Evolutionary conservation across 2,329 filamentous ascomycete genomes (phyloP).

Genomic region (Penicillium sp.): DNA sequence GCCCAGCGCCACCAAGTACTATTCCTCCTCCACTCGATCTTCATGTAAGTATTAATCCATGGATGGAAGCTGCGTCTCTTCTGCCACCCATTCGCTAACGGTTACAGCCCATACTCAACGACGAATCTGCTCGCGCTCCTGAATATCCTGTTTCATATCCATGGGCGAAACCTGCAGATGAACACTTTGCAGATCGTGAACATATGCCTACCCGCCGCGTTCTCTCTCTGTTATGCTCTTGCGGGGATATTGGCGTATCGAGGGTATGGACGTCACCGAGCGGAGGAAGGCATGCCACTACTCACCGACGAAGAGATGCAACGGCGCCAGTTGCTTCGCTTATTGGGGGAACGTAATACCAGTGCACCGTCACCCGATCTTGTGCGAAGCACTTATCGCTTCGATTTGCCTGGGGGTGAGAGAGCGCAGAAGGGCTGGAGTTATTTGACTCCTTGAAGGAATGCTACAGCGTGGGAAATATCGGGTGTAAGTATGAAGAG

Average conservation of each 20-base stretch:
- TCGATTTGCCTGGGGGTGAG: conserved; percentile 17
- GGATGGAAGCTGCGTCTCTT: neutral
- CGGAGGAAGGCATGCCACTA: conserved; percentile 11
- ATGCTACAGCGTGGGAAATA: too few species aligned
- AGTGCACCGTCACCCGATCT: conserved; percentile 23
- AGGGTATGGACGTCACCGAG: conserved; percentile 9
- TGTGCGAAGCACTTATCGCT: conserved; percentile 23
- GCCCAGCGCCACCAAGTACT: neutral
- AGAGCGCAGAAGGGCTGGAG: conserved; percentile 3
- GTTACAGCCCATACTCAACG: conserved; percentile 9
- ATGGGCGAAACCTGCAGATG: conserved; percentile 25
- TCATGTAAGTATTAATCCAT: neutral
- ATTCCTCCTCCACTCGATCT: neutral
- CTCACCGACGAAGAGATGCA: conserved; percentile 35
- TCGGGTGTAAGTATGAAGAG: neutral
- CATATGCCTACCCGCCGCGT: conserved; percentile 24
- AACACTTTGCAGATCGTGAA: conserved; percentile 20
- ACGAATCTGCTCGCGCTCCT: conserved; percentile 27
- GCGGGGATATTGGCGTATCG: conserved; percentile 23
- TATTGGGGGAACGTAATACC: conserved; percentile 26
- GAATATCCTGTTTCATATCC: conserved; percentile 29
- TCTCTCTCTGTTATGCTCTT: conserved; percentile 23
- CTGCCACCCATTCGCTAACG: neutral
- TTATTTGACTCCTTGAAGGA: neutral
- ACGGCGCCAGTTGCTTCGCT: conserved; percentile 31